phyloP scores from a whole-genome alignment of 176 grass and related monocot genomes.

The Elaeis guineensis region DNA sequence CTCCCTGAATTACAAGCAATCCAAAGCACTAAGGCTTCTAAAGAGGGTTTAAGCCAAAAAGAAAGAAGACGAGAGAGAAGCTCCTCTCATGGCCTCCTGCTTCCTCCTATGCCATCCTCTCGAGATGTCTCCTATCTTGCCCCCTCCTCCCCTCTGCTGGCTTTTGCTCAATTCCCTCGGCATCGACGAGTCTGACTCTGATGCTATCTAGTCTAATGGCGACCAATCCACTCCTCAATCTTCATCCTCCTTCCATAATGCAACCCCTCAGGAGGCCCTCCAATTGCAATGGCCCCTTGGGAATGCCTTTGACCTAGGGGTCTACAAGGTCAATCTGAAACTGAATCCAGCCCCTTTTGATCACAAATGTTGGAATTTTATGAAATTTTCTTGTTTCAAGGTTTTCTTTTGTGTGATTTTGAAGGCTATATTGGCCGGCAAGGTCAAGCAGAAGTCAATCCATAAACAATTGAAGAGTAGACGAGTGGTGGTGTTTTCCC shows the following conservation, averaged over 20 bases:
- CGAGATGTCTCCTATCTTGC: constrained; percentile 26
- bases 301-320: constrained; percentile 68
- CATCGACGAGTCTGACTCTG: constrained; percentile 16
- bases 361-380: too few species aligned
- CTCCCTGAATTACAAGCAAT: too few species aligned
- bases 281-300: constrained; percentile 40
- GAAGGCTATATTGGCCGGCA: constrained; percentile 76
- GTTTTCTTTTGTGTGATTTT: background rate
- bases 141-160: constrained; percentile 19
- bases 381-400: background rate
- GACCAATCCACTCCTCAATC: constrained; percentile 2
- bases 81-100: constrained; percentile 29
- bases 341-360: too few species aligned
- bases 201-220: background rate
- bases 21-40: too few species aligned
- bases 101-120: constrained; percentile 28
- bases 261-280: background rate
- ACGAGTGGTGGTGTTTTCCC: constrained; percentile 53
- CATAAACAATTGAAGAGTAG: constrained; percentile 57
- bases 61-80: too few species aligned
- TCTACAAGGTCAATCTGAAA: constrained; percentile 45
- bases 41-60: constrained; percentile 25
- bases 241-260: background rate
- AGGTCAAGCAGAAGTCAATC: constrained; percentile 60
- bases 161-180: constrained; percentile 22